Conservation (phyloP, 331 rosid species). For the Rosa hybrid region DNA sequence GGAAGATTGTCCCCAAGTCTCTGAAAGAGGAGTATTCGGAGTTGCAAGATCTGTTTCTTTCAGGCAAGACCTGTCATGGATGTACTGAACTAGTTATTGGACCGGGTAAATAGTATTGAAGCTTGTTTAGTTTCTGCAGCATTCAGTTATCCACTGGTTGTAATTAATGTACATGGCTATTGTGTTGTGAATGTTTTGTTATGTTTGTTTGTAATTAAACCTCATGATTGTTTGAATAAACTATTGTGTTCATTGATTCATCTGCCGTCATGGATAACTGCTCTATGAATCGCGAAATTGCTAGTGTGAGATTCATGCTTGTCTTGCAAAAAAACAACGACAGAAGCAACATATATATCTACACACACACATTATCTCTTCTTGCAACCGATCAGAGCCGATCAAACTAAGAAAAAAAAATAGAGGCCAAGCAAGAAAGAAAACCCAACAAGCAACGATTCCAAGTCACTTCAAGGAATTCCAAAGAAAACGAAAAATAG, state of each 20-base stretch:
- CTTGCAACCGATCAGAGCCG: too few species aligned
- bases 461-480: too few species aligned
- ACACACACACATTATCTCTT: too few species aligned
- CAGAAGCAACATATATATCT: too few species aligned
- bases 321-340: too few species aligned
- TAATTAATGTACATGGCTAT: neutral
- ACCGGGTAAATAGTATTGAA: neutral
- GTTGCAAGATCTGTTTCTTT: conserved; percentile 65
- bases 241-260: neutral
- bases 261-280: neutral
- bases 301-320: neutral
- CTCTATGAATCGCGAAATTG: neutral
- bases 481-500: too few species aligned
- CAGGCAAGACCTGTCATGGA: conserved; percentile 88
- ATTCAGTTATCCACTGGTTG: neutral
- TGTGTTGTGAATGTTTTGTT: neutral
- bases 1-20: conserved; percentile 85
- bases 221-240: neutral
- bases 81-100: conserved; percentile 49
- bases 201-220: neutral
- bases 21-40: conserved; percentile 78
- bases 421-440: too few species aligned
- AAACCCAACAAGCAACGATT: too few species aligned
- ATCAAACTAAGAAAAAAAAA: too few species aligned
- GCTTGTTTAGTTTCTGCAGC: neutral